Percentiles rank a stretch among this genome's conserved stretches.
phyloP scores from a whole-genome alignment of 306 rosid genomes.

The Dalbergia cochinchinensis region DNA sequence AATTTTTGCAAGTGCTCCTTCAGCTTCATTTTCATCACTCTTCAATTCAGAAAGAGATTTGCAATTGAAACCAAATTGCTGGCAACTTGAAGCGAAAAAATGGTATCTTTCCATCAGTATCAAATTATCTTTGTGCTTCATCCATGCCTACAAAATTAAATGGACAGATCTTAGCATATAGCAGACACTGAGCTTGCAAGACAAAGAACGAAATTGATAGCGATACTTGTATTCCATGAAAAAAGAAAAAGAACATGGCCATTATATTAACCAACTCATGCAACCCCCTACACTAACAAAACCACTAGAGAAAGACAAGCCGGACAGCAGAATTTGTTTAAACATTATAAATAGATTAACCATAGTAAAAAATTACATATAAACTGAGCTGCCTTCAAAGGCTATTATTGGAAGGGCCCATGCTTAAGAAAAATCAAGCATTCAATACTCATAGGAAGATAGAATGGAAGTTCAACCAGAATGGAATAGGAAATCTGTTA shows the following conservation, averaged over 20 bases:
- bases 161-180: slow-evolving; percentile 11
- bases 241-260: neutral
- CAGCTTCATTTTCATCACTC: slow-evolving; percentile 81
- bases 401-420: neutral
- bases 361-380: neutral
- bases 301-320: slow-evolving; percentile 8
- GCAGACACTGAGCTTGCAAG: neutral
- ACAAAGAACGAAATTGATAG: slow-evolving; percentile 8
- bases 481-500: neutral
- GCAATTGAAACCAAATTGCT: slow-evolving; percentile 74
- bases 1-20: slow-evolving; percentile 81
- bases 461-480: slow-evolving; percentile 7
- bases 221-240: neutral
- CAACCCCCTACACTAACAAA: slow-evolving; percentile 20
- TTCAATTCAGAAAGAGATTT: slow-evolving; percentile 77
- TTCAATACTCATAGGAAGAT: slow-evolving; percentile 8
- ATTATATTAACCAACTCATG: slow-evolving; percentile 11
- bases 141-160: slow-evolving; percentile 76
- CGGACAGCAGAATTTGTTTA: slow-evolving; percentile 8
- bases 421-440: neutral
- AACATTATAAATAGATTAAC: neutral
- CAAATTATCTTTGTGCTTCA: slow-evolving; percentile 80
- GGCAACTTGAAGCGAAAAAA: slow-evolving; percentile 90
- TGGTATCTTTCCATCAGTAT: slow-evolving; percentile 94
- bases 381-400: neutral